These are phyloP conservation scores for Kurtzmaniella cleridarum DNA, from an alignment of 805 yeast genomes.

Conservation along the genomic window DNA sequence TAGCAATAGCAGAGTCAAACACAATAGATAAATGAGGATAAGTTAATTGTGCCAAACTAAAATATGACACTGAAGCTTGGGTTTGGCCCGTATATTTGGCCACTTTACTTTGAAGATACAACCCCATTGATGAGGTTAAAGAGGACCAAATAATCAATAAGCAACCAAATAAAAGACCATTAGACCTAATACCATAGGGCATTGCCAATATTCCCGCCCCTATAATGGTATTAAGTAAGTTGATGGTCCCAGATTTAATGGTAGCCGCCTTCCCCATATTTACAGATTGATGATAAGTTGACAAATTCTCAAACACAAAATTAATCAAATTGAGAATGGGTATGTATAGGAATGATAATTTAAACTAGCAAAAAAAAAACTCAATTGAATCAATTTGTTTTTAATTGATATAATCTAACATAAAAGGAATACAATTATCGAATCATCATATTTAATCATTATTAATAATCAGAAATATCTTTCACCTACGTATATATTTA, in stretches of 20 bases:
- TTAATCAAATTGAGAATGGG: too few relatives aligned
- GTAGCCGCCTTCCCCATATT: slow-evolving; percentile 21
- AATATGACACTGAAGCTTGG: slow-evolving; percentile 34
- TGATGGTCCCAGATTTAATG: slow-evolving; percentile 45
- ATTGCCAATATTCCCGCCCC: slow-evolving; percentile 70
- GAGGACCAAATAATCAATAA: slow-evolving; percentile 37
- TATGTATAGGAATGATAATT: too few relatives aligned
- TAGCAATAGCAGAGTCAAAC: slow-evolving; percentile 70
- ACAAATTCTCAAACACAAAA: background rate
- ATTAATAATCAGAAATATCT: background rate
- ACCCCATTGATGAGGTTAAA: slow-evolving; percentile 50
- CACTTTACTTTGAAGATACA: slow-evolving; percentile 57
- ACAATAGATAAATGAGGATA: slow-evolving; percentile 64
- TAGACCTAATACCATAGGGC: slow-evolving; percentile 58
- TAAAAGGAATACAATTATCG: too few relatives aligned
- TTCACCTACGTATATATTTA: background rate
- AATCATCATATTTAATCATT: too few relatives aligned
- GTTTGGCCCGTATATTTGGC: slow-evolving; percentile 41
- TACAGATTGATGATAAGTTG: background rate
- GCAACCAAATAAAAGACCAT: slow-evolving; percentile 42
- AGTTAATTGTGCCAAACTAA: slow-evolving; percentile 48
- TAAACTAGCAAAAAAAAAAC: too few relatives aligned
- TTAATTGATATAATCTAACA: too few relatives aligned
- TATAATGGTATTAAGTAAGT: slow-evolving; percentile 51
- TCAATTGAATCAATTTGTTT: too few relatives aligned